Percentiles rank a stretch among this genome's conserved stretches.
Conservation (phyloP, 2,329 filamentous ascomycete species). For the Penicillium sp. region DNA sequence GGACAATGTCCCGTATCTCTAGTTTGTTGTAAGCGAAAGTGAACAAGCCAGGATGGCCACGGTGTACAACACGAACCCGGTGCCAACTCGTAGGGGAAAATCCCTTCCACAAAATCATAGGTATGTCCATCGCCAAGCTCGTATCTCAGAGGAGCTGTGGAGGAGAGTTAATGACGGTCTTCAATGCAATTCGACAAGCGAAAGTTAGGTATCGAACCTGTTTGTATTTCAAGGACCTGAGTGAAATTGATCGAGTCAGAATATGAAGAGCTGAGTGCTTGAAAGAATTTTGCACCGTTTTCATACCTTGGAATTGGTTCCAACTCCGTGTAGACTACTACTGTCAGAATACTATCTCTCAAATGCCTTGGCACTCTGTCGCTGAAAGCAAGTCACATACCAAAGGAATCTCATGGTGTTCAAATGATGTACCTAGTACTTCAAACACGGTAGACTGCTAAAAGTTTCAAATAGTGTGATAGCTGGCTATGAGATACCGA, state of each 20-base stretch:
- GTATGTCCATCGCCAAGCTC: neutral
- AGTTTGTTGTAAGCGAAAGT: neutral
- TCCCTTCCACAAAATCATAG: neutral
- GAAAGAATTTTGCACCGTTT: neutral
- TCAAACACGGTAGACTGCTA: no score
- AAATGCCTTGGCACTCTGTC: neutral
- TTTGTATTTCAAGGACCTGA: neutral
- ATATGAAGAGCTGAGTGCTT: no score
- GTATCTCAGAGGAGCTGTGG: neutral
- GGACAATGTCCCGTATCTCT: neutral
- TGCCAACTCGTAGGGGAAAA: neutral
- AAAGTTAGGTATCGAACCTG: neutral
- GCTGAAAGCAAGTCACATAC: neutral
- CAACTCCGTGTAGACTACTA: neutral
- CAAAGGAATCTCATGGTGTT: neutral
- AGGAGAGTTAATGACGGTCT: neutral
- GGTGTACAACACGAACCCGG: neutral
- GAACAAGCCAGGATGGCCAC: neutral
- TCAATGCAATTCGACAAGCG: neutral
- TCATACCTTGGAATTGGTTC: neutral
- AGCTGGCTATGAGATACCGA: no score
- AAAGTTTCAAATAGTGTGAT: no score
- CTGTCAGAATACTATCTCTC: neutral
- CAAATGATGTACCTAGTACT: no score
- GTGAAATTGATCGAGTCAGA: neutral